These are phyloP conservation scores for Hemileia vastatrix DNA, from an alignment of 1,284 basidiomycete species.

Conservation along the genomic window DNA sequence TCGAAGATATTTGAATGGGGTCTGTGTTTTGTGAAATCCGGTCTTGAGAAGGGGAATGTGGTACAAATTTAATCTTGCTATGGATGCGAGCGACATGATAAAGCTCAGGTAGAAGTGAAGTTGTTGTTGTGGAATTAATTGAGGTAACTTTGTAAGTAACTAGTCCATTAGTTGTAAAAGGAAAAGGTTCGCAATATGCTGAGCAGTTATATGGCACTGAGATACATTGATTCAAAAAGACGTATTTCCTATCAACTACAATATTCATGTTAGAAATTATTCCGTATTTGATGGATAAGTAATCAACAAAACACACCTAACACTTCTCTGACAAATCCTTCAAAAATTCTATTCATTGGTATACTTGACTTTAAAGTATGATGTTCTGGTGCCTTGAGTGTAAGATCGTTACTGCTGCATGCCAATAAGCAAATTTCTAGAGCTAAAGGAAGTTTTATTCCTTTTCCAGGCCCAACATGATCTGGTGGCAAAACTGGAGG, in stretches of 20 bases:
- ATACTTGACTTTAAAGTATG: not conserved
- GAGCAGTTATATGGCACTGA: not conserved
- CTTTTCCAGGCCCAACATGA: conserved; percentile 13
- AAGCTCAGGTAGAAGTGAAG: too few species aligned
- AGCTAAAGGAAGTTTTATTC: conserved; percentile 11
- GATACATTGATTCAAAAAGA: conserved; percentile 12
- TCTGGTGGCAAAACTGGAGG: conserved; percentile 1
- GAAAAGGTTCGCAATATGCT: not conserved
- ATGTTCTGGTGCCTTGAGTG: not conserved
- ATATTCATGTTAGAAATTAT: not conserved
- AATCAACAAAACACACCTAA: conserved; percentile 9
- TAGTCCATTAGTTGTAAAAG: not conserved
- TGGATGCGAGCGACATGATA: not conserved
- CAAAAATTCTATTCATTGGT: not conserved
- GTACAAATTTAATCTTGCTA: not conserved
- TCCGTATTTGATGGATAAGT: too few species aligned
- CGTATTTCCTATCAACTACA: conserved; percentile 16
- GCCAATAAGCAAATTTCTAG: not conserved
- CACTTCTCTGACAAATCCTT: conserved; percentile 6
- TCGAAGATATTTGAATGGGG: not conserved
- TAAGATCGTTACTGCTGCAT: not conserved
- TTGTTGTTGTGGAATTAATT: not conserved
- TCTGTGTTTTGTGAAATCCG: not conserved
- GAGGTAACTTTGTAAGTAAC: not conserved
- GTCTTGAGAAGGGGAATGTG: not conserved